Evolutionary conservation across 495 filamentous ascomycete genomes (phyloP).

Genomic region (Lophiotrema nucula): DNA sequence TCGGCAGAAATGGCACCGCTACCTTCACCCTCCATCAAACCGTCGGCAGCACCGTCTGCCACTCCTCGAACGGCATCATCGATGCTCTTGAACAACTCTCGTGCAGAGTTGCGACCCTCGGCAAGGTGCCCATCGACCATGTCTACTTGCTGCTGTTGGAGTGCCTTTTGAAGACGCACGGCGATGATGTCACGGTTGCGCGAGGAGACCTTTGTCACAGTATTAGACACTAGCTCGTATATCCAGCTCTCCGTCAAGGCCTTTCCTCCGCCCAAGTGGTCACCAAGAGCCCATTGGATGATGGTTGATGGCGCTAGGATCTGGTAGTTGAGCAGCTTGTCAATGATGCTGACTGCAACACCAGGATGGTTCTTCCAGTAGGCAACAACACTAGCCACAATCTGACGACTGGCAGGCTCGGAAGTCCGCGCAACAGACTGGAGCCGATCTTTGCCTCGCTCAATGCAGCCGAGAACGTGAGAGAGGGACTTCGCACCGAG

Average conservation of each 20-base stretch:
- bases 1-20: conserved; percentile 50
- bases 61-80: conserved; percentile 75
- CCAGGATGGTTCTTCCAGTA: conserved; percentile 95
- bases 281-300: conserved; percentile 79
- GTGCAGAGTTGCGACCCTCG: conserved; percentile 68
- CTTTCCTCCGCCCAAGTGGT: conserved; percentile 61
- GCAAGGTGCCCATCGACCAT: conserved; percentile 64
- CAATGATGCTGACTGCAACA: conserved; percentile 87
- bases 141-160: conserved; percentile 60
- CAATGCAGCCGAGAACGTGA: conserved; percentile 92
- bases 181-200: conserved; percentile 80
- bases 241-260: conserved; percentile 70
- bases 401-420: conserved; percentile 73
- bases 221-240: conserved; percentile 86
- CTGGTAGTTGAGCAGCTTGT: conserved; percentile 97
- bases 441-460: conserved; percentile 90
- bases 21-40: conserved; percentile 58
- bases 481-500: conserved; percentile 93
- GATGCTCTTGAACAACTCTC: conserved; percentile 73
- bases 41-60: conserved; percentile 70
- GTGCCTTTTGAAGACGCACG: conserved; percentile 52
- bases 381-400: conserved; percentile 82
- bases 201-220: conserved; percentile 87
- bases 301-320: conserved; percentile 82
- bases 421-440: conserved; percentile 72